These are phyloP conservation scores for Herpetomonas tarakana DNA, from an alignment of 208 protist genomes.

Conservation along the genomic window DNA sequence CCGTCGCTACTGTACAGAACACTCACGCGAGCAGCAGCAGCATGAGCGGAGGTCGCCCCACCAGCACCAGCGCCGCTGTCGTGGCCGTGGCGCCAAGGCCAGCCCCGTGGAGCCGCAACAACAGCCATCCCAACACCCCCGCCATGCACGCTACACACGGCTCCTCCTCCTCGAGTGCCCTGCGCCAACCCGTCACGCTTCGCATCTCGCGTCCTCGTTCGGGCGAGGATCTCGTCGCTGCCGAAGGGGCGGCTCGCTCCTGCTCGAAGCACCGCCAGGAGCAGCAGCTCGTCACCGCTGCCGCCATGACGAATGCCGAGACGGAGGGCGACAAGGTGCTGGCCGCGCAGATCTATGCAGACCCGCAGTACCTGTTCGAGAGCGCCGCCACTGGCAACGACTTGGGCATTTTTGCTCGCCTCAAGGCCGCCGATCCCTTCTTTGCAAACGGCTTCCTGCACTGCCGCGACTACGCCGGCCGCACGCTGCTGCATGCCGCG, in stretches of 20 bases:
- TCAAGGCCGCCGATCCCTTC: constrained; percentile 57
- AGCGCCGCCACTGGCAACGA: constrained; percentile 37
- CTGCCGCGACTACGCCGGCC: constrained; percentile 71
- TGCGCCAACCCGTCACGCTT: not conserved
- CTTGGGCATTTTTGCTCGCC: constrained; percentile 36
- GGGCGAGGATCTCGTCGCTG: not conserved
- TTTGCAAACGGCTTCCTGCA: constrained; percentile 59
- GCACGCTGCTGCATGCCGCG: constrained; percentile 72
- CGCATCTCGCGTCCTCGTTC: not conserved
- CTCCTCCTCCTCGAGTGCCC: not conserved
- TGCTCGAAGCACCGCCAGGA: not conserved
- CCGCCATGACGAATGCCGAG: not conserved
- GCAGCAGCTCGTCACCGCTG: not conserved
- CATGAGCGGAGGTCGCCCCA: too few relatives aligned
- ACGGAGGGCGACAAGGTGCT: constrained; percentile 5
- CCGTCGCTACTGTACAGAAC: not conserved
- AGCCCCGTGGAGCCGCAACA: not conserved
- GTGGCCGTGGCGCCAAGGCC: not conserved
- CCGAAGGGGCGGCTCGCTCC: not conserved
- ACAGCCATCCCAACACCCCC: constrained; percentile 2
- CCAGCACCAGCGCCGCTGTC: not conserved
- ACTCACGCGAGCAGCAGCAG: too few relatives aligned
- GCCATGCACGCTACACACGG: not conserved
- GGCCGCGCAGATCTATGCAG: constrained; percentile 27
- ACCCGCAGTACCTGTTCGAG: constrained; percentile 34